phyloP scores from a whole-genome alignment of 441 rosid species.

The Populus hybrid region DNA sequence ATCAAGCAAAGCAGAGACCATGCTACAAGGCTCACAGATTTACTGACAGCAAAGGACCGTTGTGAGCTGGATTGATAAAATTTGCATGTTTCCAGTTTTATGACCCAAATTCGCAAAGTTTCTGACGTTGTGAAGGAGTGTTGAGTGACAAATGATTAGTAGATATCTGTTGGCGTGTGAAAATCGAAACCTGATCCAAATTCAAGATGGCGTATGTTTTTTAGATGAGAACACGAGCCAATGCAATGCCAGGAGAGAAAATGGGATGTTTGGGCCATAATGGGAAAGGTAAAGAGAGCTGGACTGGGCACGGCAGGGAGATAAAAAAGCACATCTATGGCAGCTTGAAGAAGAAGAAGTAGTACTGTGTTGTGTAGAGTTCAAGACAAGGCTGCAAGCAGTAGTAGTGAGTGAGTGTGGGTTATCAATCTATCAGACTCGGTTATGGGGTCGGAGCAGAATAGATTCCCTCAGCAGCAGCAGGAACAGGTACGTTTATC shows the following conservation, averaged over 20 bases:
- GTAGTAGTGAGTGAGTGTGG: neutral
- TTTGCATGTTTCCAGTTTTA: neutral
- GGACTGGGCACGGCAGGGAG: too few species aligned
- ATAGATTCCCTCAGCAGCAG: constrained; percentile 74
- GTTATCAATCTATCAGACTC: neutral
- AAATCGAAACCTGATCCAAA: neutral
- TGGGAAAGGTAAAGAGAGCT: neutral
- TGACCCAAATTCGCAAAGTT: neutral
- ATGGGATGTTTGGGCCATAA: neutral
- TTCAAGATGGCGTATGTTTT: neutral
- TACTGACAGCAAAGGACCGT: neutral
- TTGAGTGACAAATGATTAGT: neutral
- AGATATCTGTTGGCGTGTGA: neutral
- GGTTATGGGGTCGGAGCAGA: constrained; percentile 82
- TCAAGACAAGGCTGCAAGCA: neutral
- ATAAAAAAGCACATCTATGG: neutral
- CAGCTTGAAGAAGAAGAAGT: neutral
- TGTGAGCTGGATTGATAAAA: neutral
- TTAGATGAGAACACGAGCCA: neutral
- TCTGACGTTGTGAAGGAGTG: neutral
- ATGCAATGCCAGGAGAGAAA: neutral
- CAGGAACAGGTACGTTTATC: constrained; percentile 39
- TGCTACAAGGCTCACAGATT: too few species aligned
- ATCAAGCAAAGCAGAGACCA: too few species aligned
- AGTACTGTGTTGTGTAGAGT: neutral